phyloP scores from a whole-genome alignment of 1,139 yeast genomes.

The Diutina neorugosa region DNA sequence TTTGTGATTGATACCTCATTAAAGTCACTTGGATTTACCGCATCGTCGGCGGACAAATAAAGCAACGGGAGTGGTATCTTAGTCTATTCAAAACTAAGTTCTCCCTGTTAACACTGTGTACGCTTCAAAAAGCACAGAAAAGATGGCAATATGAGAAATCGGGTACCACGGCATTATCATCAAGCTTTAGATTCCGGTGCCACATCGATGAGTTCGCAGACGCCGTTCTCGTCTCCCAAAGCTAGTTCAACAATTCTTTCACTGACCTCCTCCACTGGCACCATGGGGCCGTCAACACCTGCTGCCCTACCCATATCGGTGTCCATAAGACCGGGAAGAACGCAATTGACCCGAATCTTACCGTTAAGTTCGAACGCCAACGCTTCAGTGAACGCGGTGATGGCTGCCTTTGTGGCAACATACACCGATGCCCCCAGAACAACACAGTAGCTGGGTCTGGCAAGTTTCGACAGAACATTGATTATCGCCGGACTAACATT shows the following conservation, averaged over 20 bases:
- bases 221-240: background rate
- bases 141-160: too few species aligned
- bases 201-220: background rate
- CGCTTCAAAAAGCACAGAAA: too few species aligned
- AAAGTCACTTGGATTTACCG: too few species aligned
- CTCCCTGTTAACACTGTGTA: too few species aligned
- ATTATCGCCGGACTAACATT: constrained; percentile 24
- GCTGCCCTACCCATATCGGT: constrained; percentile 57
- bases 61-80: too few species aligned
- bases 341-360: constrained; percentile 43
- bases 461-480: constrained; percentile 67
- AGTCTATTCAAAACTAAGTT: too few species aligned
- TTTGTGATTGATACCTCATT: too few species aligned
- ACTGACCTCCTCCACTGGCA: background rate
- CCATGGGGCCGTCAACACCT: too few species aligned
- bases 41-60: too few species aligned
- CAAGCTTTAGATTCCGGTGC: background rate
- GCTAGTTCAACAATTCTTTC: background rate
- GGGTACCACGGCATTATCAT: background rate
- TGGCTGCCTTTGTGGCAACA: constrained; percentile 72
- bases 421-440: constrained; percentile 64
- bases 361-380: constrained; percentile 53
- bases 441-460: constrained; percentile 23
- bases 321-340: constrained; percentile 68
- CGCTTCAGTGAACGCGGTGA: constrained; percentile 52